A percentile compares a stretch with the other conserved stretches of the same genome.
phyloP scores from a whole-genome alignment of 345 rosid genomes.

The Lepidium didymum region DNA sequence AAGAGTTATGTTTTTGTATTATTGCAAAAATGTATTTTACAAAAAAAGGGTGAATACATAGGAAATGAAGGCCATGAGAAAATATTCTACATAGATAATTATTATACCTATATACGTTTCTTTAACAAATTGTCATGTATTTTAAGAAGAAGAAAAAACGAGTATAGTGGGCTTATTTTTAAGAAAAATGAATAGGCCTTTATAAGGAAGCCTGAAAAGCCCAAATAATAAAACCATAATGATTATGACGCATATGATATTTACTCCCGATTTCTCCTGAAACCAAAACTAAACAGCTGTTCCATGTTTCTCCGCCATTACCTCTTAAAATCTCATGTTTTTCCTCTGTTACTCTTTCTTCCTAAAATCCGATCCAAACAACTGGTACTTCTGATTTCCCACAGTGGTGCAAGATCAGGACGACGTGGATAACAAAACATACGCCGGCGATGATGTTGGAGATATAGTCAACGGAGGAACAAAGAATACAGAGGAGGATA shows the following conservation, averaged over 20 bases:
- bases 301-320: background rate
- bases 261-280: background rate
- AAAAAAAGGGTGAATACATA: too few relatives aligned
- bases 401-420: slow-evolving; percentile 14
- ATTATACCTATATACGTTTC: too few relatives aligned
- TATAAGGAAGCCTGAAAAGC: too few relatives aligned
- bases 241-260: background rate
- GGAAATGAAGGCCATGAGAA: too few relatives aligned
- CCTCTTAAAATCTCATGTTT: background rate
- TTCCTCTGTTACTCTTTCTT: background rate
- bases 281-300: slow-evolving; percentile 4
- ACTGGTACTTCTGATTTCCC: background rate
- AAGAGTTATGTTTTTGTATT: too few relatives aligned
- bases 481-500: background rate
- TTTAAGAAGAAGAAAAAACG: too few relatives aligned
- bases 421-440: slow-evolving; percentile 9
- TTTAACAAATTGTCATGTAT: too few relatives aligned
- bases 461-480: slow-evolving; percentile 19
- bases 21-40: too few relatives aligned
- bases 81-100: too few relatives aligned
- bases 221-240: too few relatives aligned
- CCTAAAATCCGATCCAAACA: slow-evolving; percentile 7
- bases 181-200: too few relatives aligned
- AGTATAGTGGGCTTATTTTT: too few relatives aligned
- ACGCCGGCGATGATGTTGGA: slow-evolving; percentile 16